Base-by-base conservation (phyloP, 2,329 filamentous ascomycete species). In the Raffaelea albimanens region DNA sequence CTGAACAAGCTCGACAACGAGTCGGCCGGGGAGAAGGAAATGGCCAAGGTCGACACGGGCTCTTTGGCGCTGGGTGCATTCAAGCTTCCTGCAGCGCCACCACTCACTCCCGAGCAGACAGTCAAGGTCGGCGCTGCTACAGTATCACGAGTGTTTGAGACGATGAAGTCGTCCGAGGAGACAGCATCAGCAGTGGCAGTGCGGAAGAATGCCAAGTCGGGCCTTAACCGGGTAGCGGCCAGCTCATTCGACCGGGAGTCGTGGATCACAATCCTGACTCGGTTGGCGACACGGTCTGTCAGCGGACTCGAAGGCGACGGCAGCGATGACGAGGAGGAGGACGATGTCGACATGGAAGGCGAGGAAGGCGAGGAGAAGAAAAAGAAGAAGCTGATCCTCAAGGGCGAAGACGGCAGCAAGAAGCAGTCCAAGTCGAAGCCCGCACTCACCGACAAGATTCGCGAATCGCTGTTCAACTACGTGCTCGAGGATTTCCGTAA, bases 401-500 rank as follows among this genome's bases (percentile, higher is more conserved):
- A 40, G 1, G 25, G 21, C 14, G 40, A 20, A 19, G 14, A 60
- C n/a, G 48, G 46, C 36, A 20, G 36, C 36, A 44, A 14, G 20
- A 40, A 14, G 25, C 40, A 7, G 52, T 50, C 48, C 55, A 52
- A 46, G 53, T 46, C 19, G 22, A 2, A 9, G n/a, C n/a, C 16
- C 14, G 18, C 63, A 54, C 75, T 89, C 22, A 75, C 76, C 56
- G 76, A 85, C 58, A 75, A 75, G 5, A 88, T 97, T 54, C 80
- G 93, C 45, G 85, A 95, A 56, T 75, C 80, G 8, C 70, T 98
- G 2, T 93, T 89, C 64, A 75, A 79, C 46, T 96, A 95, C 62
- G 78, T 97, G 43, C 78, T 97, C 53, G 88, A 94, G 53, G 91
- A 97, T 61, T 98, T 95, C 67, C 82, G 91, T 47, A 82, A 78